Conservation (phyloP, 2,329 filamentous ascomycete genomes). For the Anthostomella pinea region DNA sequence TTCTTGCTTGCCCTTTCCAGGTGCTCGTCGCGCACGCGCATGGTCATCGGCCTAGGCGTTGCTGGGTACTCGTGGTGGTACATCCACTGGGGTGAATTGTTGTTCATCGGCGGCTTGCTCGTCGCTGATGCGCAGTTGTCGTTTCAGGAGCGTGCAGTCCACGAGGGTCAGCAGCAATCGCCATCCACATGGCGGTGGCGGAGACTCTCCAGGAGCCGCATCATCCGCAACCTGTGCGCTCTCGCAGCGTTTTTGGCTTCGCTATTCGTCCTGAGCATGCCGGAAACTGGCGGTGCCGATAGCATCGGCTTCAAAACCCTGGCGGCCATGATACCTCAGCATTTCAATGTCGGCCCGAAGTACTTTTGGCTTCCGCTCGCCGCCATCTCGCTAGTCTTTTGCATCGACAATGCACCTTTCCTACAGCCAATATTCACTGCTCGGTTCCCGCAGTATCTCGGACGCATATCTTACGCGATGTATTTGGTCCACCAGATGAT, state of each 20-base stretch:
- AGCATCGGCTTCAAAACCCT: constrained; percentile 23
- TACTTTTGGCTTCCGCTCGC: constrained; percentile 29
- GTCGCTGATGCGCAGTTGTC: constrained; percentile 30
- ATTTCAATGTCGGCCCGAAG: constrained; percentile 13
- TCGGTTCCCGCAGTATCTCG: constrained; percentile 27
- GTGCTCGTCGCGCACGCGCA: constrained; percentile 17
- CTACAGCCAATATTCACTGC: constrained; percentile 30
- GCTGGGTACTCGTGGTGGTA: constrained; percentile 24
- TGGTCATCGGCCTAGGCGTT: constrained; percentile 15
- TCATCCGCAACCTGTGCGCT: constrained; percentile 1
- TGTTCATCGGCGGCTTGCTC: constrained; percentile 34
- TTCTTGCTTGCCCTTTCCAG: constrained; percentile 31
- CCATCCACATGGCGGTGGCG: too few relatives aligned
- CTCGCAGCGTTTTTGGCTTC: constrained; percentile 10
- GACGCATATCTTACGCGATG: constrained; percentile 27
- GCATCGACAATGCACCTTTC: constrained; percentile 17
- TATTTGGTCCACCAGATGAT: constrained; percentile 29
- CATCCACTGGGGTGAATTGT: constrained; percentile 27
- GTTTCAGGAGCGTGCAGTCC: too few relatives aligned
- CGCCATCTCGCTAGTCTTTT: constrained; percentile 25
- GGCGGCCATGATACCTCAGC: constrained; percentile 17
- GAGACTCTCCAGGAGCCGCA: too few relatives aligned
- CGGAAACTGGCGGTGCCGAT: constrained; percentile 18
- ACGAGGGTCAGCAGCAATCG: too few relatives aligned
- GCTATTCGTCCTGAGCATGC: constrained; percentile 24